These are phyloP conservation scores for Simmondsia chinensis DNA, from an alignment of 148 eudicot genomes.

Conservation along the genomic window DNA sequence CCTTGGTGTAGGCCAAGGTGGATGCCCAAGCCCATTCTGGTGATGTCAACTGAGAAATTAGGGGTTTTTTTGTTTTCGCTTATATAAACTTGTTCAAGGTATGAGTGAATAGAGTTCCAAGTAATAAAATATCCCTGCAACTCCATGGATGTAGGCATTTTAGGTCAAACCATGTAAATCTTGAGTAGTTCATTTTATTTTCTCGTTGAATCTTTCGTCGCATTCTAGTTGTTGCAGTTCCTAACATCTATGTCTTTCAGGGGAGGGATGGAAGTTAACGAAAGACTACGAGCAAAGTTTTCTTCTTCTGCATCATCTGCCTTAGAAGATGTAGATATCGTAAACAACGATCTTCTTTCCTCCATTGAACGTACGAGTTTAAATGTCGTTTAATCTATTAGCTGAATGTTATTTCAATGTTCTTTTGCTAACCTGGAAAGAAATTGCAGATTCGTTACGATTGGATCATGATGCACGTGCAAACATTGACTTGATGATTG, in stretches of 20 bases:
- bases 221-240: too few relatives aligned
- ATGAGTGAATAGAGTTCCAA: too few relatives aligned
- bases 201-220: not conserved
- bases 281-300: constrained; percentile 51
- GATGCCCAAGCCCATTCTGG: too few relatives aligned
- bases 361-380: constrained; percentile 70
- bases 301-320: constrained; percentile 83
- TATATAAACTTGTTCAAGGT: too few relatives aligned
- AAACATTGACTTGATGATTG: constrained; percentile 79
- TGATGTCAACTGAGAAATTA: too few relatives aligned
- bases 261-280: constrained; percentile 78
- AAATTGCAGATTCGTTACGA: constrained; percentile 71
- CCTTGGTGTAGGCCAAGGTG: too few relatives aligned
- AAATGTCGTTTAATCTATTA: not conserved
- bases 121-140: too few relatives aligned
- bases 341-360: constrained; percentile 65
- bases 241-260: too few relatives aligned
- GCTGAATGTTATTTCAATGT: not conserved
- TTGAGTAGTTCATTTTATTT: not conserved
- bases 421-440: constrained; percentile 6
- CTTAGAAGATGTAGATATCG: constrained; percentile 50
- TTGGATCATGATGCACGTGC: constrained; percentile 73
- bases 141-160: too few relatives aligned
- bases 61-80: too few relatives aligned
- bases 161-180: too few relatives aligned